Evolutionary conservation across 2,329 filamentous ascomycete genomes (phyloP).

Genomic region (Colletotrichum australisinense): DNA sequence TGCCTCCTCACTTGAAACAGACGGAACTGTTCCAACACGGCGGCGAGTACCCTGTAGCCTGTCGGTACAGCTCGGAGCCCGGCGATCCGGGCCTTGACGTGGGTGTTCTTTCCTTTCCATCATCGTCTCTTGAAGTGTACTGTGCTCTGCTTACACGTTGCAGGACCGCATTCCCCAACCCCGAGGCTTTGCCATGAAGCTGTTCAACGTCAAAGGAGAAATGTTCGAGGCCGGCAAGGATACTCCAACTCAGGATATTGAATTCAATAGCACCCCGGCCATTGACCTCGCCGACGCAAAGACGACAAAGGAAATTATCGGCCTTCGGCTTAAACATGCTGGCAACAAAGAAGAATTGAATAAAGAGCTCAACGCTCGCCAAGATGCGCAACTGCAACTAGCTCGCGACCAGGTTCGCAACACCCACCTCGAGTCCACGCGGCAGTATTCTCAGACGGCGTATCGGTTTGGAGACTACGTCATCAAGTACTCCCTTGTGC

Average conservation of each 20-base stretch:
- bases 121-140: neutral
- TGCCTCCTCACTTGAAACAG: neutral
- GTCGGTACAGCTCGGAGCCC: neutral
- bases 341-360: neutral
- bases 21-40: neutral
- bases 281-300: neutral
- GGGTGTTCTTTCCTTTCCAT: neutral
- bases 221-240: conserved; percentile 51
- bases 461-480: neutral
- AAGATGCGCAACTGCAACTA: neutral
- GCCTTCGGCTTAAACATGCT: neutral
- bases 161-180: conserved; percentile 51
- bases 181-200: conserved; percentile 59
- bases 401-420: neutral
- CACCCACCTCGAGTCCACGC: neutral
- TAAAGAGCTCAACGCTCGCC: neutral
- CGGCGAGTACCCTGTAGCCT: neutral
- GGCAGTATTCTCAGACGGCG: neutral
- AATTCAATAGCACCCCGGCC: conserved; percentile 30
- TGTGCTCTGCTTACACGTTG: neutral
- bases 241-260: conserved; percentile 51
- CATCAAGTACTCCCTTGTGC: neutral
- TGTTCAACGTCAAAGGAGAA: conserved; percentile 58
- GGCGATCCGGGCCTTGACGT: neutral
- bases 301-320: neutral